phyloP scores from a whole-genome alignment of 352 stramenopile species.

The Albugo candida region DNA sequence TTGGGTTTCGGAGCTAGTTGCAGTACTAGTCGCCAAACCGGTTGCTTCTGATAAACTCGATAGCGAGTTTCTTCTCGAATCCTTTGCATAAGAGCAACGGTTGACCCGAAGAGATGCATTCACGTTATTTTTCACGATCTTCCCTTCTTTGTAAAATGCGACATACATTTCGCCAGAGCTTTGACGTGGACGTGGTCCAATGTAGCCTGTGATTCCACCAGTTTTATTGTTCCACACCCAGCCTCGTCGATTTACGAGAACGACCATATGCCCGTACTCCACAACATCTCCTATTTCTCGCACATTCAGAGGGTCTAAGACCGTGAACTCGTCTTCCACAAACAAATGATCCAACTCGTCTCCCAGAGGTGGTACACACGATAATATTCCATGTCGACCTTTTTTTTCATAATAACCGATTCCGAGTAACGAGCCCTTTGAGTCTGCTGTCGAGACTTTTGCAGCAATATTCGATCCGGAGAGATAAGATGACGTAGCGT shows the following conservation, averaged over 20 bases:
- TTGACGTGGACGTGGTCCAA: slow-evolving; percentile 41
- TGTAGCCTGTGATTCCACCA: slow-evolving; percentile 67
- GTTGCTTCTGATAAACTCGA: too few species aligned
- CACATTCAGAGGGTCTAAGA: slow-evolving; percentile 38
- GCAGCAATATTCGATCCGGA: too few species aligned
- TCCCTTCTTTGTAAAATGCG: slow-evolving; percentile 19
- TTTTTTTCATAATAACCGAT: slow-evolving; percentile 80
- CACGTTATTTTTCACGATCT: background rate
- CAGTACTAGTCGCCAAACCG: background rate
- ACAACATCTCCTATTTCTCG: slow-evolving; percentile 24
- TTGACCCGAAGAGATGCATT: background rate
- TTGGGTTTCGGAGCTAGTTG: background rate
- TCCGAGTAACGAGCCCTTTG: slow-evolving; percentile 9
- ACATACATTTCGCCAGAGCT: slow-evolving; percentile 64
- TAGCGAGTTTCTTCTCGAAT: background rate
- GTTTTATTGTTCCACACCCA: slow-evolving; percentile 83
- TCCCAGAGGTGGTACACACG: slow-evolving; percentile 59
- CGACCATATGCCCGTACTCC: slow-evolving; percentile 48
- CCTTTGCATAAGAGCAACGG: background rate
- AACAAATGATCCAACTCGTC: slow-evolving; percentile 47
- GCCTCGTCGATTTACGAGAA: slow-evolving; percentile 69
- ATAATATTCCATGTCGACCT: slow-evolving; percentile 64
- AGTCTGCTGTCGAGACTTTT: too few species aligned
- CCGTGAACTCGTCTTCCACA: slow-evolving; percentile 64
- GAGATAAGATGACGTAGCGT: too few species aligned